Base-by-base conservation (phyloP, 345 rosid genomes). In the Lepidium aucheri region DNA sequence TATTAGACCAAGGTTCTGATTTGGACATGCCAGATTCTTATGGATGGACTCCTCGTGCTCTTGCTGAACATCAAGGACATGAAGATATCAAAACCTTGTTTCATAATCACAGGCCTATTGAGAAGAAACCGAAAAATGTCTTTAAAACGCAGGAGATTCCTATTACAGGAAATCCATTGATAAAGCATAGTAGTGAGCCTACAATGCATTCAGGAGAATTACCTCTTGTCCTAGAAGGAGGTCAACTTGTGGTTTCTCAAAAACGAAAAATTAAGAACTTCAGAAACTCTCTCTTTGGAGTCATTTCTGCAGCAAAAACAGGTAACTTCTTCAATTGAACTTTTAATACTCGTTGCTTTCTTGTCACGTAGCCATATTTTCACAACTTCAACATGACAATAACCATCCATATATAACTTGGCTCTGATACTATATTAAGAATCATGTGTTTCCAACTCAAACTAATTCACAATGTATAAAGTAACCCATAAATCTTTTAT, bases 11-110 rank as follows among this genome's bases (percentile, higher is more conserved):
- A 70, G 95, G 95, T 52, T 84, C 88, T 11, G 85, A 83, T 49
- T 57, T 81, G 11, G 91, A 89, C 44, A 72, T 12, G 64, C 80
- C 84, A 4, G 97, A 92, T 61, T 47, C 41, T 26, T 52, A 84
- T 10, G 93, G 97, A 3, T 89, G 93, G 97, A 89, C 95, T 2
- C 78, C 98, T 3, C 68, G 83, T 69, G 84, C 63, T 46, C 67
- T 92, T 53, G 90, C 90, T 0, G 88, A 89, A 32, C 95, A 90
- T 35, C 97, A 87, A 78, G 97, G 96, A 24, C 83, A 80, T 17
- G 95, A 87, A 73, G 88, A 89, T 8, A 84, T 92, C 63, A 70
- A 78, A 38, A 15, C 34, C 8, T 42, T 92, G 60, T 72, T 89
- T 32, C 65, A 70, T 38, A 72, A 47, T 33, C 76, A 65, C 20